Percentiles rank a stretch among this genome's conserved stretches.
phyloP scores from a whole-genome alignment of 2,329 filamentous ascomycete genomes.

The Aspergillus fructus region DNA sequence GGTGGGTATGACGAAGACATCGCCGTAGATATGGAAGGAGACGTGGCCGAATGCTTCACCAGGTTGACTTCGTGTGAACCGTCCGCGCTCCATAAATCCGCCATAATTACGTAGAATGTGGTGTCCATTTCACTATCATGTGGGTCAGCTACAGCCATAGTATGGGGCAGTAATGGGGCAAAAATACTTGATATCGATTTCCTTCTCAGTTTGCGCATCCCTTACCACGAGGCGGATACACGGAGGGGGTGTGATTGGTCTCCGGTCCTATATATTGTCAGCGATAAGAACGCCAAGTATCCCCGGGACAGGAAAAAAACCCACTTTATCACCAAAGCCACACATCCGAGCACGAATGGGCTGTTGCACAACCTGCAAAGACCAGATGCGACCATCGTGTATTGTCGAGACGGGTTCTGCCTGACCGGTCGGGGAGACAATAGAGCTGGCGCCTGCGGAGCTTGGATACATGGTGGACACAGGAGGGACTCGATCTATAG shows the following conservation, averaged over 20 bases:
- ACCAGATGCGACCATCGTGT: constrained; percentile 50
- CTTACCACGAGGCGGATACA: constrained; percentile 81
- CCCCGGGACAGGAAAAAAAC: constrained; percentile 18
- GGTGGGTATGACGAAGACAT: constrained; percentile 73
- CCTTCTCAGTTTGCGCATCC: constrained; percentile 71
- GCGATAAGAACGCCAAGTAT: neutral
- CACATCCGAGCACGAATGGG: constrained; percentile 95
- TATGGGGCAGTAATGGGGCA: too few relatives aligned
- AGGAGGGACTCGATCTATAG: constrained; percentile 41
- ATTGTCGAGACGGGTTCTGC: constrained; percentile 42
- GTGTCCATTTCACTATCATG: constrained; percentile 65
- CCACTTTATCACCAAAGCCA: constrained; percentile 95
- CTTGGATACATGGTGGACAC: constrained; percentile 36
- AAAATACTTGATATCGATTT: constrained; percentile 77
- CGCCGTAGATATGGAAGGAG: constrained; percentile 78
- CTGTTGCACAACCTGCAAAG: constrained; percentile 82
- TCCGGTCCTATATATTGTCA: constrained; percentile 66
- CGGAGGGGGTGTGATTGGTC: constrained; percentile 92
- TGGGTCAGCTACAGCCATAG: constrained; percentile 14
- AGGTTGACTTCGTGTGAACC: constrained; percentile 65
- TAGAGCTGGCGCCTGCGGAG: constrained; percentile 28
- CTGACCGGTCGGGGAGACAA: constrained; percentile 32
- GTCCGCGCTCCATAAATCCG: constrained; percentile 66
- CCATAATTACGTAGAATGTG: constrained; percentile 66
- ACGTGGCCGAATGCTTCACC: constrained; percentile 63